Evolutionary conservation across 2,329 filamentous ascomycete genomes (phyloP), one percentile per base, ranked within the genome.

Genomic region (Clonostachys solani): DNA sequence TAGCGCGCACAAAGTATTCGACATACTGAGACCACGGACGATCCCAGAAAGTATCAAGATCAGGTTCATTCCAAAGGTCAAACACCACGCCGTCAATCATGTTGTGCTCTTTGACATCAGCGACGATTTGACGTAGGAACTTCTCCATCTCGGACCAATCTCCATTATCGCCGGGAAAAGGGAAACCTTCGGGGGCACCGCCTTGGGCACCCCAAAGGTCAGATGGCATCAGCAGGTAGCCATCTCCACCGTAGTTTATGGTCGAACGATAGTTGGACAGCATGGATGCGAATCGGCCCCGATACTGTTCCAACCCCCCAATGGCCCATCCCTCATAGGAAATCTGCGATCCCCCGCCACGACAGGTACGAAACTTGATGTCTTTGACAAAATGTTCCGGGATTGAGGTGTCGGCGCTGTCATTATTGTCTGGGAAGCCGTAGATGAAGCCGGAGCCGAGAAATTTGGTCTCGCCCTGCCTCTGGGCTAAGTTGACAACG

Each of bases 21-120:
- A 58, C n/a, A 42, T 50, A 58, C 18, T 58, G 57, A 13, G 50
- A 45, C 19, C 51, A 52, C 0, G 52, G 45, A 0, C 51, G 42
- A 3, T 33, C 34, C 57, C 57, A 59, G 40, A 60, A 60, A 7
- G 42, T 43, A 5, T n/a, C 46, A 8, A 55, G 17, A 9, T 78
- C 75, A 0, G 76, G 72, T 57, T 80, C 76, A 47, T 80, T 80
- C 76, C 76, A 80, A 34, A 77, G 68, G 45, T 80, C 77, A 12
- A 73, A 58, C 1, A 73, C 61, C 0, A 79, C 51, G 0, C 63
- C 66, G 1, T 59, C 58, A 18, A 55, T 59, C 56, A 63, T 66
- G 35, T 60, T 53, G 49, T 72, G 72, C 3, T 56, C 58, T 23
- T 61, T 65, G 12, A 72, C 64, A 19, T 60, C 70, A 2, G 56